Evolutionary conservation across 345 rosid genomes (phyloP).

Genomic region (Euphorbia pulcherrima): DNA sequence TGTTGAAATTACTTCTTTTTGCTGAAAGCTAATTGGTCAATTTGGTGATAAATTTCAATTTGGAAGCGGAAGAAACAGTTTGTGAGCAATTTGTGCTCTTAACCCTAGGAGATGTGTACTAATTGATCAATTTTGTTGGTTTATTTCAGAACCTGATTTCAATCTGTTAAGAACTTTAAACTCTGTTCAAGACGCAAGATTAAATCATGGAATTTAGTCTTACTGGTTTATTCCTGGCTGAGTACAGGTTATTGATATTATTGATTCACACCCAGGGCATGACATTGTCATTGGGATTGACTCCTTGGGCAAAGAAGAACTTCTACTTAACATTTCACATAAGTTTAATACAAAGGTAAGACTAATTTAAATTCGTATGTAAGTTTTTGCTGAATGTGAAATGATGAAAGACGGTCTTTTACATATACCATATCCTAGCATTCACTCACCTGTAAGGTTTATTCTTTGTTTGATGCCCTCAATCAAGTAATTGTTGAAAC

Average conservation of each 20-base stretch:
- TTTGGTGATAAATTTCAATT: not conserved
- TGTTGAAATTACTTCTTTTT: not conserved
- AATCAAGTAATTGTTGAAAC: not conserved
- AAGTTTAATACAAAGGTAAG: slow-evolving; percentile 55
- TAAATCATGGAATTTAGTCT: not conserved
- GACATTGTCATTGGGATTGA: slow-evolving; percentile 68
- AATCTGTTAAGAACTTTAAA: not conserved
- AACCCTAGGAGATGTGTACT: not conserved
- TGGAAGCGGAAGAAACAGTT: not conserved
- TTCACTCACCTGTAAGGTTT: not conserved
- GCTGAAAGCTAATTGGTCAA: not conserved
- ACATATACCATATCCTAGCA: not conserved
- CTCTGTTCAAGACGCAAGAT: slow-evolving; percentile 1
- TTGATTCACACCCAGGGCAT: slow-evolving; percentile 59
- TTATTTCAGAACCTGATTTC: not conserved
- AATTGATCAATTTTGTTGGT: not conserved
- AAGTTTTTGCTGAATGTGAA: not conserved
- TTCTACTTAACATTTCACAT: slow-evolving; percentile 49
- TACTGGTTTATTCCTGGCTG: slow-evolving; percentile 10
- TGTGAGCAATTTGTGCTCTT: not conserved
- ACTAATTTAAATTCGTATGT: not conserved
- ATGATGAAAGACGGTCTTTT: not conserved
- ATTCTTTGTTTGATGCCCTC: not conserved
- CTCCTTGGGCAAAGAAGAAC: slow-evolving; percentile 69
- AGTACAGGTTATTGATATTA: slow-evolving; percentile 54